phyloP scores from a whole-genome alignment of 31 red algal species.

The Odonthalia washingtoniensis region DNA sequence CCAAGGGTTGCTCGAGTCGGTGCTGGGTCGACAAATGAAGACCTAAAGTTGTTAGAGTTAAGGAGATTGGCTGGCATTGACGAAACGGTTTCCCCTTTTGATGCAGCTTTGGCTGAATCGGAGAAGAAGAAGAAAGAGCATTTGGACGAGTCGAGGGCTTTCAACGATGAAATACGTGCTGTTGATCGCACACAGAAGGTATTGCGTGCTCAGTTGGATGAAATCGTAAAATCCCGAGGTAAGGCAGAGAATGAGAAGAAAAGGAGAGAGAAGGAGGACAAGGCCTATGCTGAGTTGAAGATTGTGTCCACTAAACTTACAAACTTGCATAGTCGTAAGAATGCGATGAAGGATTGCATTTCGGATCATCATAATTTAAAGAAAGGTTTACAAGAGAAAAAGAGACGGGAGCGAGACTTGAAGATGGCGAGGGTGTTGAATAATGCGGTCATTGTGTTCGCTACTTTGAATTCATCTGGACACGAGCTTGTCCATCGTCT shows the following conservation, averaged over 20 bases:
- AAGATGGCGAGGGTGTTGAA: conserved; percentile 52
- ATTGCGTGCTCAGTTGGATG: background rate
- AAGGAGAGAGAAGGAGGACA: background rate
- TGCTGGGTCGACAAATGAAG: conserved; percentile 75
- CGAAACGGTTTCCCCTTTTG: background rate
- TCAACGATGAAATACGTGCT: background rate
- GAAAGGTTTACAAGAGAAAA: conserved; percentile 25
- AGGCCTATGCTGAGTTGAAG: background rate
- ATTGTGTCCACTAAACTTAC: conserved; percentile 49
- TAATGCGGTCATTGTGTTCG: conserved; percentile 71
- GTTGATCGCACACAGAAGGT: conserved; percentile 3
- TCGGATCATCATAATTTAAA: conserved; percentile 13
- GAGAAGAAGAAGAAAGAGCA: conserved; percentile 20
- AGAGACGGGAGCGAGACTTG: conserved; percentile 2
- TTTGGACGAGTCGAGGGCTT: conserved; percentile 7
- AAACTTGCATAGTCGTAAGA: conserved; percentile 55
- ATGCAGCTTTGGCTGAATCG: conserved; percentile 1
- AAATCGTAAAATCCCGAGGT: conserved; percentile 14
- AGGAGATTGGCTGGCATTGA: conserved; percentile 46
- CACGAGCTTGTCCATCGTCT: conserved; percentile 59
- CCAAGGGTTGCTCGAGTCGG: conserved; percentile 87
- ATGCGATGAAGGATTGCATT: conserved; percentile 19
- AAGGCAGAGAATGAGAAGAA: background rate
- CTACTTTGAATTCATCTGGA: conserved; percentile 82
- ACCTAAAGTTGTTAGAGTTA: conserved; percentile 62